These are phyloP conservation scores for Pseudohalonectria lignicola DNA, from an alignment of 2,329 filamentous ascomycete species.

Conservation along the genomic window DNA sequence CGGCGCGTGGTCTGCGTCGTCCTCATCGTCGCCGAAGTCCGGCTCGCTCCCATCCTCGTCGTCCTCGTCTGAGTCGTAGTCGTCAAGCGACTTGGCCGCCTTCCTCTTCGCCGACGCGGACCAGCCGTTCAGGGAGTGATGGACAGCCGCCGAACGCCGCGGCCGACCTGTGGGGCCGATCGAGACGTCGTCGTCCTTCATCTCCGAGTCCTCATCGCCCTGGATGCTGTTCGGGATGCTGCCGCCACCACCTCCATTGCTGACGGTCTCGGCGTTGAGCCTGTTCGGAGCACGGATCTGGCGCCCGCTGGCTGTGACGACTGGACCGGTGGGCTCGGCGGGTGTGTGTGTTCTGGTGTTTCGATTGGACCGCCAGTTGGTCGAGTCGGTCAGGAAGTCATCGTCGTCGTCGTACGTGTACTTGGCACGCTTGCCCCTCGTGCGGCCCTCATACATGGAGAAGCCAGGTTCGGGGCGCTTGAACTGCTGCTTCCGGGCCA, in stretches of 20 bases:
- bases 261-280: conserved; percentile 48
- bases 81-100: conserved; percentile 20
- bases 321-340: conserved; percentile 48
- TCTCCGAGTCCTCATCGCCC: conserved; percentile 20
- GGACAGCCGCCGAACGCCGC: conserved; percentile 35
- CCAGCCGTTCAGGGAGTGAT: conserved; percentile 41
- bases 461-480: conserved; percentile 78
- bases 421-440: conserved; percentile 88
- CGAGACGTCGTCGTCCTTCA: conserved; percentile 21
- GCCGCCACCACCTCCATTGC: conserved; percentile 32
- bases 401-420: conserved; percentile 84
- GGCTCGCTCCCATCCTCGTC: conserved; percentile 59
- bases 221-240: conserved; percentile 35
- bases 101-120: conserved; percentile 23
- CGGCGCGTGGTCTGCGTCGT: conserved; percentile 53
- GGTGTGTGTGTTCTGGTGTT: conserved; percentile 67
- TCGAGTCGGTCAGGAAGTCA: conserved; percentile 55
- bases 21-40: conserved; percentile 66
- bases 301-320: conserved; percentile 75
- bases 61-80: conserved; percentile 51
- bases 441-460: conserved; percentile 91
- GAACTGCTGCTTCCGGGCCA: conserved; percentile 77
- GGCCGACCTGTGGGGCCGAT: conserved; percentile 36
- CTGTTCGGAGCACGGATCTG: conserved; percentile 64
- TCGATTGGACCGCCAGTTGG: conserved; percentile 57